Base-by-base conservation (phyloP, 768 basidiomycete genomes). In the Xanthoconium purpureum region DNA sequence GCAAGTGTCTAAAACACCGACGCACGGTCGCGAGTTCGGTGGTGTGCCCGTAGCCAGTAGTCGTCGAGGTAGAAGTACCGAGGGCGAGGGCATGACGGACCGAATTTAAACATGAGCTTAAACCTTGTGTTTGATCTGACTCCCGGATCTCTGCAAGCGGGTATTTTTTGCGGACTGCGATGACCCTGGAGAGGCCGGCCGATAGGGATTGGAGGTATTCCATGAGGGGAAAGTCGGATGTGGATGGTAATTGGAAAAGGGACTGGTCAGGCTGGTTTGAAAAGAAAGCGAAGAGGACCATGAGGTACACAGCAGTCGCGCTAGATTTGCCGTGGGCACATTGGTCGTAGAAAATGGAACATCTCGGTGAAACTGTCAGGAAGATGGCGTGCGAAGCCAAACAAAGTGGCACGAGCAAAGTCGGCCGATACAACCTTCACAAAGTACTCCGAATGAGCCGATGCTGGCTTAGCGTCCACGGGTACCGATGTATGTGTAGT, bases 171-270 rank as follows among this genome's bases (percentile, higher is more conserved):
- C 66, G 65, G 13, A 66, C 48, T 45, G 63, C 60, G 53, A 66
- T 24, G 42, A 66, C 65, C 58, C 56, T 66, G 50, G 65, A 52
- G 17, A 65, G 63, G 49, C 40, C 13, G 13, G 48, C 43, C 0
- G 66, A 24, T 24, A 68, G 54, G 9, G 56, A 58, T 5, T 63
- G 63, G 20, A 68, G 66, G 14, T 65, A 68, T 14, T 68, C 59
- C 65, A 66, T 66, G 49, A 13, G 24, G 33, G 33, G 33, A 12
- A 35, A 7, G n/a, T 38, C 33, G 32, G 46, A 8, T 18, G 13
- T 6, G 28, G 42, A 14, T 29, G 42, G 46, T 20, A 14, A 18
- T 45, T 40, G 28, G 38, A 36, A 13, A 40, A 12, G 37, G 9
- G 40, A 38, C 24, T 10, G 39, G 38, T 39, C 28, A 33, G 14